These are phyloP conservation scores for Jasminum sambac DNA, from an alignment of 257 asterid species.

Conservation along the genomic window DNA sequence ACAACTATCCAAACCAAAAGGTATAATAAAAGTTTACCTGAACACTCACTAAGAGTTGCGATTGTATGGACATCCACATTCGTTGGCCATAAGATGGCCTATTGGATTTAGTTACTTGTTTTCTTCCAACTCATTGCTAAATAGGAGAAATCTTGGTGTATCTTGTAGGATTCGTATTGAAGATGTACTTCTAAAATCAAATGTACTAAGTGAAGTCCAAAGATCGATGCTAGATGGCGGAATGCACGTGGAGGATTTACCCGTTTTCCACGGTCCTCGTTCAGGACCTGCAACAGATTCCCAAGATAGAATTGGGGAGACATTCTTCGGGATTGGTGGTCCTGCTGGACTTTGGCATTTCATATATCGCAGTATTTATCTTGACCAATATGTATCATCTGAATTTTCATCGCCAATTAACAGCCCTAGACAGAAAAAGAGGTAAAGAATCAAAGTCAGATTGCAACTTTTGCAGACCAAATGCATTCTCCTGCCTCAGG, in stretches of 20 bases:
- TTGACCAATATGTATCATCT: conserved; percentile 88
- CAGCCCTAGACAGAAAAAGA: conserved; percentile 75
- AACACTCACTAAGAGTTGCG: not conserved
- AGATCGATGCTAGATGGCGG: conserved; percentile 86
- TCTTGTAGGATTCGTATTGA: conserved; percentile 77
- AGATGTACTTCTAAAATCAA: conserved; percentile 74
- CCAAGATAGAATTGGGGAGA: conserved; percentile 42
- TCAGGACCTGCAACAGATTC: conserved; percentile 53
- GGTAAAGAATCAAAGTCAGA: conserved; percentile 40
- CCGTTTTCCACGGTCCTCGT: conserved; percentile 52
- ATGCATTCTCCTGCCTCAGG: conserved; percentile 7
- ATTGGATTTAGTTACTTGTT: conserved; percentile 1
- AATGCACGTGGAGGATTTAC: conserved; percentile 80
- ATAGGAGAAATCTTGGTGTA: conserved; percentile 18
- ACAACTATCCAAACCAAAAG: too few relatives aligned
- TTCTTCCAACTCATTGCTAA: conserved; percentile 24
- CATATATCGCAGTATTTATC: conserved; percentile 78
- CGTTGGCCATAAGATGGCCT: conserved; percentile 24
- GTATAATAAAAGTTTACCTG: too few relatives aligned
- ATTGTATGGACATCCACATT: conserved; percentile 20
- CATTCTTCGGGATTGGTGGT: conserved; percentile 68
- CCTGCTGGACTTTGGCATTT: conserved; percentile 99
- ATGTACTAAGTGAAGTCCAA: conserved; percentile 86
- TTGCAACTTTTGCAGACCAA: conserved; percentile 16
- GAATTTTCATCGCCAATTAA: conserved; percentile 86